A percentile compares a stretch with the other conserved stretches of the same genome.
phyloP scores from a whole-genome alignment of 495 filamentous ascomycete species.

The Hamigera avellanea region DNA sequence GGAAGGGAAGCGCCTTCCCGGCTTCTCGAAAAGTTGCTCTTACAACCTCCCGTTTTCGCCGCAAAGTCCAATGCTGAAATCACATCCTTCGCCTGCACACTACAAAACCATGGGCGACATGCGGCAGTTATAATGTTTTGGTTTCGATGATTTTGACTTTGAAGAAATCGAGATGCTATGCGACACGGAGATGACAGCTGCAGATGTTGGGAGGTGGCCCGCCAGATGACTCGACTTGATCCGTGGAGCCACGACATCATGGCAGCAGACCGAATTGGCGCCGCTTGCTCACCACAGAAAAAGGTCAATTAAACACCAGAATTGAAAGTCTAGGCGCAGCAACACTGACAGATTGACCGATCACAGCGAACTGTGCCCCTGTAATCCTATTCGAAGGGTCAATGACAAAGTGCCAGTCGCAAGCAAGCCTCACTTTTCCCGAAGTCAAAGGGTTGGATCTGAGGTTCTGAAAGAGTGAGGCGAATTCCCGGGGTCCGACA shows the following conservation, averaged over 20 bases:
- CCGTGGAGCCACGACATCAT: slow-evolving; percentile 33
- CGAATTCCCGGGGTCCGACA: slow-evolving; percentile 18
- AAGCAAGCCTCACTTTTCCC: slow-evolving; percentile 21
- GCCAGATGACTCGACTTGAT: too few species aligned
- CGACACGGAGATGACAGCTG: too few species aligned
- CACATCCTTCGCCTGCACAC: too few species aligned
- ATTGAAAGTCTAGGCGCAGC: slow-evolving; percentile 4
- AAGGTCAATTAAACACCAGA: slow-evolving; percentile 6
- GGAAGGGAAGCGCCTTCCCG: too few species aligned
- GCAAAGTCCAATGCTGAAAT: too few species aligned
- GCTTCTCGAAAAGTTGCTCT: too few species aligned
- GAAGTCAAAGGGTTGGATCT: slow-evolving; percentile 27
- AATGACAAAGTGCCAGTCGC: slow-evolving; percentile 1
- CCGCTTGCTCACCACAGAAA: slow-evolving; percentile 16
- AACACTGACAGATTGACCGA: neutral
- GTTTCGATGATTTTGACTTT: too few species aligned
- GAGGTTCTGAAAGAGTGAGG: slow-evolving; percentile 30
- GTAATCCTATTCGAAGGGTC: neutral
- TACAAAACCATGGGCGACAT: too few species aligned
- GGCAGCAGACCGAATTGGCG: slow-evolving; percentile 18
- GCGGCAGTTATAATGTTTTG: too few species aligned
- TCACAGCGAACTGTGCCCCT: neutral
- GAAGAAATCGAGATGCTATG: too few species aligned
- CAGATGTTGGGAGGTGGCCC: too few species aligned
- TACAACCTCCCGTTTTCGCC: too few species aligned